phyloP scores from a whole-genome alignment of 257 asterid genomes.

The Solanum tacnaense region DNA sequence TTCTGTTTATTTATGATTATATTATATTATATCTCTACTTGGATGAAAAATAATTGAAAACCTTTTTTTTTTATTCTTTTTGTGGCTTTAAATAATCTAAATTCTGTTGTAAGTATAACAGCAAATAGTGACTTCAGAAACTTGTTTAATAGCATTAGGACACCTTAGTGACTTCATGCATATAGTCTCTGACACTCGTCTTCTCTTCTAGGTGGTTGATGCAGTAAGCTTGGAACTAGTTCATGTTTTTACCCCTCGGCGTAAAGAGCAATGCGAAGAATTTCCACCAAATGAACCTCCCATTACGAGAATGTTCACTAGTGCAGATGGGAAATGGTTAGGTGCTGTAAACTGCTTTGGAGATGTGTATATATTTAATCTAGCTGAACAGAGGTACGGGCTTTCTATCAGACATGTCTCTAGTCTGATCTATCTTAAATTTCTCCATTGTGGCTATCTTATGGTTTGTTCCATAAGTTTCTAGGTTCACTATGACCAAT shows the following conservation, averaged over 20 bases:
- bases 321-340: slow-evolving; percentile 75
- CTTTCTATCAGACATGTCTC: background rate
- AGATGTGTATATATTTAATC: slow-evolving; percentile 73
- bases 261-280: slow-evolving; percentile 33
- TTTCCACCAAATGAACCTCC: slow-evolving; percentile 79
- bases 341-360: slow-evolving; percentile 91
- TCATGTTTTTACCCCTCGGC: slow-evolving; percentile 56
- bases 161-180: background rate
- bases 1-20: background rate
- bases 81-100: background rate
- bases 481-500: background rate
- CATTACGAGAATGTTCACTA: slow-evolving; percentile 75
- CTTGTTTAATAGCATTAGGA: background rate
- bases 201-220: slow-evolving; percentile 46
- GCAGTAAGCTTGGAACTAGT: slow-evolving; percentile 27
- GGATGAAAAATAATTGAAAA: background rate
- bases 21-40: background rate
- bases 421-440: background rate
- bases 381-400: slow-evolving; percentile 60
- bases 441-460: background rate
- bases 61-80: background rate
- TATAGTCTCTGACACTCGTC: background rate
- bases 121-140: background rate
- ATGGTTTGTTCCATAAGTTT: background rate
- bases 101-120: background rate